phyloP scores from a whole-genome alignment of 148 eudicot species.

The Simmondsia chinensis region DNA sequence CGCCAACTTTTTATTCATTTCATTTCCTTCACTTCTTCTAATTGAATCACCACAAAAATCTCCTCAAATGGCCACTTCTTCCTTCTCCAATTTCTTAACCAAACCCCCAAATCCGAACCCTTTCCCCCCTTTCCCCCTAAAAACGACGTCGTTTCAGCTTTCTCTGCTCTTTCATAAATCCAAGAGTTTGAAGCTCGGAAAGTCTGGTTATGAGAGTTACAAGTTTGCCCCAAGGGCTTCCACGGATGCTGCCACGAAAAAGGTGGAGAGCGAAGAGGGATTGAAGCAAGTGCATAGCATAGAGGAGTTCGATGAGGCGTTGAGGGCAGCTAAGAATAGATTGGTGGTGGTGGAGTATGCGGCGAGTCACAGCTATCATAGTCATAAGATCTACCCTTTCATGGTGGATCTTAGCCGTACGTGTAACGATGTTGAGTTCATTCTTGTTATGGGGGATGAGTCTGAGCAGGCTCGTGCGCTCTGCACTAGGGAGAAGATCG shows the following conservation, averaged over 20 bases:
- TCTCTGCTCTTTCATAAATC: too few species aligned
- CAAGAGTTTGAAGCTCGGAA: too few species aligned
- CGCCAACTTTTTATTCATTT: too few species aligned
- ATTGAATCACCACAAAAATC: too few species aligned
- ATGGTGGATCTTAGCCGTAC: conserved; percentile 74
- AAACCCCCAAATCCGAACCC: conserved; percentile 16
- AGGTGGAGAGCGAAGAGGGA: conserved; percentile 33
- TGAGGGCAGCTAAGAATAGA: conserved; percentile 44
- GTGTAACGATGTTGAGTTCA: conserved; percentile 75
- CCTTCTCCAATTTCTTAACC: conserved; percentile 32
- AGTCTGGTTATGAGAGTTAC: too few species aligned
- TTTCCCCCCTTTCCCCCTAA: not conserved
- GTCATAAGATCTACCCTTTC: conserved; percentile 70
- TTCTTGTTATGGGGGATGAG: conserved; percentile 83
- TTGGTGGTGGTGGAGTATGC: conserved; percentile 92
- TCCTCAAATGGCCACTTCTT: too few species aligned
- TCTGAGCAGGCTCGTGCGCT: conserved; percentile 42
- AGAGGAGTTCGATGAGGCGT: conserved; percentile 65
- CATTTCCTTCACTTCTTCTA: too few species aligned
- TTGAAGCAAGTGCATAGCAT: conserved; percentile 55
- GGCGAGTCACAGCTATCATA: conserved; percentile 30
- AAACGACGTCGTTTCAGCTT: too few species aligned
- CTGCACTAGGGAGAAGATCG: conserved; percentile 54
- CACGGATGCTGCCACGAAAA: conserved; percentile 10
- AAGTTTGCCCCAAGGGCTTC: conserved; percentile 14